Evolutionary conservation across 2,329 filamentous ascomycete genomes (phyloP).

Genomic region (Neopestalotiopsis clavispora): DNA sequence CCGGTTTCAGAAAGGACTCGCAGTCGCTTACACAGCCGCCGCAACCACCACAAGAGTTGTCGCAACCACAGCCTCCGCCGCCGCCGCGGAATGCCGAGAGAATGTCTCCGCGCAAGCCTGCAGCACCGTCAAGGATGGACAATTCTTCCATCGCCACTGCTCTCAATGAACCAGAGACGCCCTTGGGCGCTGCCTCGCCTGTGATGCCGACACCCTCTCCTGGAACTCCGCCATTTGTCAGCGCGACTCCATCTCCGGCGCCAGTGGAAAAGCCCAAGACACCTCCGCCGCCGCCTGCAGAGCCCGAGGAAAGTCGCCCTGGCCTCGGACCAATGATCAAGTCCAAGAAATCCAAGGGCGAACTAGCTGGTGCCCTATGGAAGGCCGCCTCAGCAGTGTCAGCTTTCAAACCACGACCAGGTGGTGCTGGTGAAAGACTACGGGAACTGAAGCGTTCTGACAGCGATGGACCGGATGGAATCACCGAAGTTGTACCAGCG

Average conservation of each 20-base stretch:
- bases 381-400: conserved; percentile 77
- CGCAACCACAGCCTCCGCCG: conserved; percentile 52
- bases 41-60: conserved; percentile 41
- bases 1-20: conserved; percentile 49
- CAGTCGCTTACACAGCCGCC: conserved; percentile 49
- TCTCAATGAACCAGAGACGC: conserved; percentile 23
- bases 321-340: conserved; percentile 92
- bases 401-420: conserved; percentile 84
- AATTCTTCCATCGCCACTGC: conserved; percentile 39
- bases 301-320: conserved; percentile 59
- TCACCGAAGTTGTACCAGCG: conserved; percentile 85
- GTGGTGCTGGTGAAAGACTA: conserved; percentile 83
- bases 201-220: conserved; percentile 13
- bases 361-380: conserved; percentile 77
- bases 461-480: conserved; percentile 81
- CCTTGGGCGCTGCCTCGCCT: conserved; percentile 20
- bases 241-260: conserved; percentile 29
- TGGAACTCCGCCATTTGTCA: conserved; percentile 23
- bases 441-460: conserved; percentile 64
- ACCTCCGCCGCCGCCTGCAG: conserved; percentile 33
- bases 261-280: conserved; percentile 33
- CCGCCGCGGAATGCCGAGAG: conserved; percentile 58
- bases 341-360: conserved; percentile 72
- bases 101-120: conserved; percentile 51
- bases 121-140: conserved; percentile 38